Base-by-base conservation (phyloP, 495 filamentous ascomycete species). In the Bathelium albidoporum region DNA sequence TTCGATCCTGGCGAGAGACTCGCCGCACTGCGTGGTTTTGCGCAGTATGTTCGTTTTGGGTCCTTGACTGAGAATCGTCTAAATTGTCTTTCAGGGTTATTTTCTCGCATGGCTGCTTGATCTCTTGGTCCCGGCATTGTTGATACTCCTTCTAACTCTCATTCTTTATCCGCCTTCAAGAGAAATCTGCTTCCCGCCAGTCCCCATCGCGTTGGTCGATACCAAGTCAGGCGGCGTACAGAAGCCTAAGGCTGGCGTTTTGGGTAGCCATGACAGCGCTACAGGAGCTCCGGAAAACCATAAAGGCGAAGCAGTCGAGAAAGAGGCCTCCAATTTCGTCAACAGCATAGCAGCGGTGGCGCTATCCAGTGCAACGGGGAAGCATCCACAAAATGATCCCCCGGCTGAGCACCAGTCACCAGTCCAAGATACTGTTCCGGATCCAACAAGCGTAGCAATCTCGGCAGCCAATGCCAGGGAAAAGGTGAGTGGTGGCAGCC, bases 231-330 rank as follows among this genome's bases (percentile, higher is more conserved):
- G 87, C 18, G 84, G 81, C 14, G 77, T 88, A 0, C 83, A 90
- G 67, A 88, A 86, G 68, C 86, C 89, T 1, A 79, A 80, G 45
- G 81, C 84, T 5, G 89, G 85, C 0, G 83, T 89, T 0, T 77
- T 90, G 2, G 89, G 89, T 14, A 90, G 86, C 36, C 82, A 88
- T 28, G 89, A 91, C 62, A 91, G 85, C 64, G 77, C 87, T 3
- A 95, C 90, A 0, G 91, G 90, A 20, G 90, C 87, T 0, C 87
- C 89, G 0, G 89, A 95, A 74, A 88, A 86, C 61, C 85, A 91
- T 71, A 87, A 91, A 68, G 91, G 91, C 20, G 91, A 95, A 71
- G 89, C 90, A 0, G 89, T 90, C 4, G 91, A 96, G 70, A 83
- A 87, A 64, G 91, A 95, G 72, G 91, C 91, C 1, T 85, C 79